These are phyloP conservation scores for Exophiala xenobiotica DNA, from an alignment of 2,329 filamentous ascomycete genomes.

Conservation along the genomic window DNA sequence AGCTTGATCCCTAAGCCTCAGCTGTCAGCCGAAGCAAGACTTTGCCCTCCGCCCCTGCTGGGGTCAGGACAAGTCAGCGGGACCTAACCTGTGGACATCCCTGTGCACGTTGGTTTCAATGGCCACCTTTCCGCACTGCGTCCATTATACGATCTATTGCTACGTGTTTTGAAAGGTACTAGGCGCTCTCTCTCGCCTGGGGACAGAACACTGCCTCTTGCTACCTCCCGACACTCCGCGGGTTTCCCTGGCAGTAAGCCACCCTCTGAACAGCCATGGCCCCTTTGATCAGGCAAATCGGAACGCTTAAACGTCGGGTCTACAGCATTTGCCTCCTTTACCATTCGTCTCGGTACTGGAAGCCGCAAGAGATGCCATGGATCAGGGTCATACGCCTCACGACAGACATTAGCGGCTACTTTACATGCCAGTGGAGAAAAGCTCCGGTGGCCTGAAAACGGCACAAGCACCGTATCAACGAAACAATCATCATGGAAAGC, in stretches of 20 bases:
- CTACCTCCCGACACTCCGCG: background rate
- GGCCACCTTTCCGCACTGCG: too few species aligned
- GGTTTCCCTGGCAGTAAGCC: background rate
- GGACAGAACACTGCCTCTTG: too few species aligned
- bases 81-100: too few species aligned
- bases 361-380: slow-evolving; percentile 1
- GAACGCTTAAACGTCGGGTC: slow-evolving; percentile 1
- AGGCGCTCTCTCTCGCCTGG: too few species aligned
- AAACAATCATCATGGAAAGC: background rate
- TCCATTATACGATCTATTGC: too few species aligned
- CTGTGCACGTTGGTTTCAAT: too few species aligned
- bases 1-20: too few species aligned
- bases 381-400: slow-evolving; percentile 6
- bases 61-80: too few species aligned
- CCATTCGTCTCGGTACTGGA: background rate
- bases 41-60: too few species aligned
- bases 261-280: background rate
- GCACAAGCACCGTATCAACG: background rate
- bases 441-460: background rate
- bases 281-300: background rate
- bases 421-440: slow-evolving; percentile 7
- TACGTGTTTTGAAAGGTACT: too few species aligned
- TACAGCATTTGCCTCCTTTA: background rate
- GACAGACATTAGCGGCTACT: background rate
- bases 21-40: too few species aligned